Evolutionary conservation across 148 eudicot species (phyloP).

Genomic region (Drosera capensis): DNA sequence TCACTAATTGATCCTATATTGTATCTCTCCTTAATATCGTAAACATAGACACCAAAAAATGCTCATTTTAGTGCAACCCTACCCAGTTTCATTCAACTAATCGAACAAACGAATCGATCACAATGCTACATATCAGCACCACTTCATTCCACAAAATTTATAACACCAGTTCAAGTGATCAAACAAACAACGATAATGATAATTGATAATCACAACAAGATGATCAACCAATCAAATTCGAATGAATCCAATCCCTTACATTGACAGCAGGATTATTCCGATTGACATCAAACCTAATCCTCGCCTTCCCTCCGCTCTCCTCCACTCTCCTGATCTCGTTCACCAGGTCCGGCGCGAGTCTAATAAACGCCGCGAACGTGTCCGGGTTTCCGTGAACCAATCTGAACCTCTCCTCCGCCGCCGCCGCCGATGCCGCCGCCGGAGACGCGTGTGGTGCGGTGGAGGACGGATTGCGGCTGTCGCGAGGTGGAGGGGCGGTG

Average conservation of each 20-base stretch:
- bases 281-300: constrained; percentile 66
- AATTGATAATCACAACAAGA: background rate
- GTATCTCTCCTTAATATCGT: no score
- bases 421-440: constrained; percentile 4
- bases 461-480: constrained; percentile 19
- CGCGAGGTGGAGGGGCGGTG: constrained; percentile 27
- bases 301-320: constrained; percentile 44
- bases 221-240: background rate
- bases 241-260: constrained; percentile 24
- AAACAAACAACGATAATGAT: background rate
- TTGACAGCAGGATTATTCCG: constrained; percentile 49
- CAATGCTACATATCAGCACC: no score
- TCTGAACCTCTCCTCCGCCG: constrained; percentile 54
- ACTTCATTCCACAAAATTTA: no score
- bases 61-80: no score
- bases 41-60: no score
- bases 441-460: constrained; percentile 11
- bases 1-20: no score
- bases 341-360: constrained; percentile 63
- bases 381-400: constrained; percentile 36
- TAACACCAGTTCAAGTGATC: no score
- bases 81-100: no score
- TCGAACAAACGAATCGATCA: no score
- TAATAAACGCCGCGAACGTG: constrained; percentile 56
- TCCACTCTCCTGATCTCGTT: constrained; percentile 82